phyloP scores from a whole-genome alignment of 2,329 filamentous ascomycete species.

The Orbilia oligospora region DNA sequence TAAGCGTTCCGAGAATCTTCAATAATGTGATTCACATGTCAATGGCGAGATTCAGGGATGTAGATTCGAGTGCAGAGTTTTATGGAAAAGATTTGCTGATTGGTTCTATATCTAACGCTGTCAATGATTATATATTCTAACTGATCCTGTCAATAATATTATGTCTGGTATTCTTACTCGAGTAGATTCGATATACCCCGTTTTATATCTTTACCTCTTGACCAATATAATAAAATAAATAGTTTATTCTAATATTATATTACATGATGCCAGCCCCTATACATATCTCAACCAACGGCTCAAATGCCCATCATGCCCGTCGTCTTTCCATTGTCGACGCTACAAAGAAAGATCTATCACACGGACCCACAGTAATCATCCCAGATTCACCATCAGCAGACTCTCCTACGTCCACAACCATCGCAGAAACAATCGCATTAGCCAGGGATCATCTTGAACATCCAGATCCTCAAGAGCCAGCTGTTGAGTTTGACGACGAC shows the following conservation, averaged over 20 bases:
- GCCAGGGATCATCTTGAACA: slow-evolving; percentile 65
- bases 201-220: background rate
- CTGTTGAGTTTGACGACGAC: slow-evolving; percentile 55
- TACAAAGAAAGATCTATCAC: slow-evolving; percentile 65
- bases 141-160: background rate
- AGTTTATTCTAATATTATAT: background rate
- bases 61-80: slow-evolving; percentile 14
- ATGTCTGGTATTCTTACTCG: background rate
- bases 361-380: slow-evolving; percentile 65
- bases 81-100: background rate
- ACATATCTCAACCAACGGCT: background rate
- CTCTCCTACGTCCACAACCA: slow-evolving; percentile 63
- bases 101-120: background rate
- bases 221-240: background rate
- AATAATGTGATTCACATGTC: slow-evolving; percentile 29
- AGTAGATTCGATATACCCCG: background rate
- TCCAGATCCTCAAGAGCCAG: slow-evolving; percentile 62
- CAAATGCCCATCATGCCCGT: slow-evolving; percentile 30
- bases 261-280: slow-evolving; percentile 24
- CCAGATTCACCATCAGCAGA: slow-evolving; percentile 64
- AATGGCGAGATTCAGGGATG: slow-evolving; percentile 2
- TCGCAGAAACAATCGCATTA: slow-evolving; percentile 66
- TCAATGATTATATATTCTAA: background rate
- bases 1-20: slow-evolving; percentile 9
- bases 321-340: slow-evolving; percentile 66